These are phyloP conservation scores for Tricholoma sp. DNA, from an alignment of 768 basidiomycete genomes.

Conservation along the genomic window DNA sequence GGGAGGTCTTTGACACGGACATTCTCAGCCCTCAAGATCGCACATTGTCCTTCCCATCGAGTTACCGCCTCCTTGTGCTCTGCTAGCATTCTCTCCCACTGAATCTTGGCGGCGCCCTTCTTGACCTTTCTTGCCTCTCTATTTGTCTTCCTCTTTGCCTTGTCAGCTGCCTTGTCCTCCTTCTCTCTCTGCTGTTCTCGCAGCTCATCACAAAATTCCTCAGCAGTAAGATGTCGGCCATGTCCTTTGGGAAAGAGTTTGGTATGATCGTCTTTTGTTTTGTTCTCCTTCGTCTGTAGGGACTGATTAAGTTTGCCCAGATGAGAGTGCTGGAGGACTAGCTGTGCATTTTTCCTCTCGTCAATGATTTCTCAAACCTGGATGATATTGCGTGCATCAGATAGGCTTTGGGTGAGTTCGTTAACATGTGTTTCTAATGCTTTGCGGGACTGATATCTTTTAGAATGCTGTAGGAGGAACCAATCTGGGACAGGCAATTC, in stretches of 20 bases:
- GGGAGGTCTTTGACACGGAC: constrained; percentile 12
- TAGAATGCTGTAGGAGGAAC: neutral
- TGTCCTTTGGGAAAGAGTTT: neutral
- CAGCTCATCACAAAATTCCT: neutral
- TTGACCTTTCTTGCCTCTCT: constrained; percentile 5
- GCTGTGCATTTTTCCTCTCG: constrained; percentile 13
- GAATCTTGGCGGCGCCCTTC: neutral
- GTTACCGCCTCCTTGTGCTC: constrained; percentile 5
- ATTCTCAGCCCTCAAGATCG: constrained; percentile 4
- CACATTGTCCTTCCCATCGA: constrained; percentile 12
- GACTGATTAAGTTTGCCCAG: constrained; percentile 9
- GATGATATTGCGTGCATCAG: neutral
- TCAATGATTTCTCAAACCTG: constrained; percentile 5
- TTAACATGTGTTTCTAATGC: neutral
- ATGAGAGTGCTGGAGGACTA: constrained; percentile 13
- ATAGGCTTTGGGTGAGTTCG: neutral
- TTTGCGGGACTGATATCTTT: constrained; percentile 1
- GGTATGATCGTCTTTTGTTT: constrained; percentile 4
- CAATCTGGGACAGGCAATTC: neutral
- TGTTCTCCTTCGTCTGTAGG: constrained; percentile 12
- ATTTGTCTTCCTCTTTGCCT: neutral
- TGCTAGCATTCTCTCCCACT: constrained; percentile 13
- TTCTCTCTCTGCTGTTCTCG: neutral
- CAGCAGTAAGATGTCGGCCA: neutral
- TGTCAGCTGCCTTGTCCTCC: neutral